Evolutionary conservation across 306 rosid genomes (phyloP).

Genomic region (Styphnolobium japonicum): DNA sequence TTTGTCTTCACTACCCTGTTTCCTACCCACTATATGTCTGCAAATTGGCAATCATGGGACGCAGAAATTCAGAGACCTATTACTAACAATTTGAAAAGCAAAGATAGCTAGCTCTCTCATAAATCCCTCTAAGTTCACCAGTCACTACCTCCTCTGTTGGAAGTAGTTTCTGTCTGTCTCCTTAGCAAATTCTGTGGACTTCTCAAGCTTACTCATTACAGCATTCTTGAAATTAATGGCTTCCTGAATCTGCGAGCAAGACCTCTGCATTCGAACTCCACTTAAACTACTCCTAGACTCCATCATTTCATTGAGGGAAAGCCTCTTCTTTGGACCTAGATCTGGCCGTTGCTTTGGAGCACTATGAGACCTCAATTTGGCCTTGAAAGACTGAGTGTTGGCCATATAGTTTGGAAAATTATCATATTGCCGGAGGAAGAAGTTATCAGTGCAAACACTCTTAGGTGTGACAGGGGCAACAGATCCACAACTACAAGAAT

Average conservation of each 20-base stretch:
- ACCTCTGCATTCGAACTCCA: slow-evolving; percentile 79
- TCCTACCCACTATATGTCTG: not conserved
- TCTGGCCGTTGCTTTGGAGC: slow-evolving; percentile 94
- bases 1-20: slow-evolving; percentile 21
- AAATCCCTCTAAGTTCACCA: not conserved
- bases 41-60: slow-evolving; percentile 9
- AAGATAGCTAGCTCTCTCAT: not conserved
- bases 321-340: slow-evolving; percentile 58
- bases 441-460: slow-evolving; percentile 45
- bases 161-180: slow-evolving; percentile 32
- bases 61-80: not conserved
- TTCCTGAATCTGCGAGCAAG: slow-evolving; percentile 83
- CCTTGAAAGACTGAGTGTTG: slow-evolving; percentile 74
- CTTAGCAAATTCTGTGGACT: slow-evolving; percentile 42
- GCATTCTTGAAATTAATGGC: slow-evolving; percentile 83
- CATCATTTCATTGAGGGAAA: slow-evolving; percentile 68
- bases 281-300: slow-evolving; percentile 76
- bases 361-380: slow-evolving; percentile 83
- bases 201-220: slow-evolving; percentile 73
- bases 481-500: slow-evolving; percentile 49
- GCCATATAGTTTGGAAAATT: slow-evolving; percentile 76
- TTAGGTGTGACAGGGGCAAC: slow-evolving; percentile 55
- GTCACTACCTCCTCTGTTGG: slow-evolving; percentile 41
- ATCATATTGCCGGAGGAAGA: slow-evolving; percentile 41
- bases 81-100: not conserved